Percentiles rank a stretch among this genome's conserved stretches.
Conservation (phyloP, 306 rosid species). For the Trifolium subterraneum region DNA sequence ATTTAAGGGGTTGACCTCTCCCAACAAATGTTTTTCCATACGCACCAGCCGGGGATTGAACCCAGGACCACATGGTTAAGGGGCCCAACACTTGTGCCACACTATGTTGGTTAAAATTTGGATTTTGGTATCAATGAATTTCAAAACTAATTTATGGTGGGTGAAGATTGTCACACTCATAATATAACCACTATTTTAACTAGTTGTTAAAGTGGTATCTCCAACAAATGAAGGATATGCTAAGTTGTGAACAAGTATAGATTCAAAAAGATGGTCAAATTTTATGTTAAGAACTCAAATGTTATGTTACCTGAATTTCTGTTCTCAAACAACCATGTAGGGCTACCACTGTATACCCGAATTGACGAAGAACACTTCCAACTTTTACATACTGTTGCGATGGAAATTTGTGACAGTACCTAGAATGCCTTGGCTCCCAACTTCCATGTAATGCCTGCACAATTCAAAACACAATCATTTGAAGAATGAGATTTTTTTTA, state of each 20-base stretch:
- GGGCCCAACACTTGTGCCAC: too few relatives aligned
- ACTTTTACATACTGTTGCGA: constrained; percentile 88
- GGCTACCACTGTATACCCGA: constrained; percentile 89
- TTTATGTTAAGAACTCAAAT: background rate
- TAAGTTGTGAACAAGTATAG: constrained; percentile 8
- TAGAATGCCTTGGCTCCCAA: constrained; percentile 93
- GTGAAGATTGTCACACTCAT: too few relatives aligned
- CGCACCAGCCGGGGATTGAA: too few relatives aligned
- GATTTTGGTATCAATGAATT: too few relatives aligned
- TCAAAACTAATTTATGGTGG: too few relatives aligned
- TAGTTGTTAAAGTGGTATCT: background rate
- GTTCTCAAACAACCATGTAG: constrained; percentile 81
- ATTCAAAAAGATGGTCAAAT: constrained; percentile 8
- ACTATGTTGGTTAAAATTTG: too few relatives aligned
- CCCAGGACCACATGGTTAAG: too few relatives aligned
- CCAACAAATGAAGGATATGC: background rate
- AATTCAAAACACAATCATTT: constrained; percentile 33
- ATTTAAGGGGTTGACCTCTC: too few relatives aligned
- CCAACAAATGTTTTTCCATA: too few relatives aligned
- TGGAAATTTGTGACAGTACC: constrained; percentile 73
- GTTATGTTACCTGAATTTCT: constrained; percentile 71
- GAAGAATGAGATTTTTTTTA: background rate
- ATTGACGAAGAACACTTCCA: constrained; percentile 86
- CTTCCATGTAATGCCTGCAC: constrained; percentile 84
- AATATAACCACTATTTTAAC: background rate